phyloP scores from a whole-genome alignment of 345 rosid species.

The Triadica sebifera region DNA sequence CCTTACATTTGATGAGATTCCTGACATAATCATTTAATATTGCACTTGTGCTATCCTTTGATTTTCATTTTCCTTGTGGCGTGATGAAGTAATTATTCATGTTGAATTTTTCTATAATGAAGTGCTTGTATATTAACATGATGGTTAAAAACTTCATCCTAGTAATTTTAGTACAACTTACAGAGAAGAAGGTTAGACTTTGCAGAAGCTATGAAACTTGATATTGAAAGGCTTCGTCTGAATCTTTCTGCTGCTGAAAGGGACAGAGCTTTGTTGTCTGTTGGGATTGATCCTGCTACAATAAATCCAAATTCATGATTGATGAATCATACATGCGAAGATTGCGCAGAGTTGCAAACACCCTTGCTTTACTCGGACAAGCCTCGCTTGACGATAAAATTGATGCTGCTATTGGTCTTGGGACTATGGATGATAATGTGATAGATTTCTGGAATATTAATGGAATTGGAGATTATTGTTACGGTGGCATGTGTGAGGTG shows the following conservation, averaged over 20 bases:
- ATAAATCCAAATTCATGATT: slow-evolving; percentile 75
- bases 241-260: slow-evolving; percentile 96
- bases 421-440: slow-evolving; percentile 45
- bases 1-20: background rate
- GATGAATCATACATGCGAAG: slow-evolving; percentile 71
- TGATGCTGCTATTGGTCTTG: slow-evolving; percentile 73
- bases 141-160: slow-evolving; percentile 8
- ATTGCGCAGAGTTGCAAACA: slow-evolving; percentile 61
- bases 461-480: slow-evolving; percentile 62
- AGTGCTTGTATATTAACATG: slow-evolving; percentile 13
- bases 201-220: slow-evolving; percentile 77
- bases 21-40: background rate
- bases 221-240: slow-evolving; percentile 80
- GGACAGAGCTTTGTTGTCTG: slow-evolving; percentile 82
- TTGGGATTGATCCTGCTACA: slow-evolving; percentile 92
- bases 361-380: slow-evolving; percentile 80
- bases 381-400: slow-evolving; percentile 81
- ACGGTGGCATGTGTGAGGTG: slow-evolving; percentile 65
- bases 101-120: background rate
- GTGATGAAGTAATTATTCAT: background rate
- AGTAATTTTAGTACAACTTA: slow-evolving; percentile 11
- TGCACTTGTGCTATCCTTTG: background rate
- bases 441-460: slow-evolving; percentile 83
- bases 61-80: background rate
- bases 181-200: slow-evolving; percentile 74